Percentiles rank a stretch among this genome's conserved stretches.
These are phyloP conservation scores for Hypoxylon crocopeplum DNA, from an alignment of 495 filamentous ascomycete genomes.

Conservation along the genomic window DNA sequence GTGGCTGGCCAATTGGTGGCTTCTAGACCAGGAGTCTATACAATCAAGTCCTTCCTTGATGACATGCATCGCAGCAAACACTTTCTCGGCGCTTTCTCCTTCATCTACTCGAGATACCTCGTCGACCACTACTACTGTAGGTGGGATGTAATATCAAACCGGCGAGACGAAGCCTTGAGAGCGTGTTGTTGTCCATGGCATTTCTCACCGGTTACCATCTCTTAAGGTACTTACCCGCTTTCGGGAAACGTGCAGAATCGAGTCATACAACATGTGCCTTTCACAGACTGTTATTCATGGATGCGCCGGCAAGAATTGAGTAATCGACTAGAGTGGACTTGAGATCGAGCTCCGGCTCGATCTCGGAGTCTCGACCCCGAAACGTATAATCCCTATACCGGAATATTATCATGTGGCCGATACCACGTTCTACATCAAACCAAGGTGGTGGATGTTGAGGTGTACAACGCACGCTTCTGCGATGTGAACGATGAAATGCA, in stretches of 20 bases:
- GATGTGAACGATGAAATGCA: neutral
- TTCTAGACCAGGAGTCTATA: neutral
- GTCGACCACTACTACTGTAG: constrained; percentile 2
- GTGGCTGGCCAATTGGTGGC: constrained; percentile 5
- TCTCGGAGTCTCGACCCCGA: constrained; percentile 1
- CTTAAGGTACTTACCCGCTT: constrained; percentile 15
- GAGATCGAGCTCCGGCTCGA: neutral
- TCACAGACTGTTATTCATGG: constrained; percentile 2
- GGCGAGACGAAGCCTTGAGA: constrained; percentile 3
- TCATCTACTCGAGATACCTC: constrained; percentile 10
- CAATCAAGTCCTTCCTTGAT: constrained; percentile 8
- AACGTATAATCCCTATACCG: constrained; percentile 1
- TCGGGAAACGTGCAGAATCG: constrained; percentile 34
- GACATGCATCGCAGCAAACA: constrained; percentile 21
- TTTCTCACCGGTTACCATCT: constrained; percentile 4
- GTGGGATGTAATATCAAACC: constrained; percentile 7
- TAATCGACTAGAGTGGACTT: neutral
- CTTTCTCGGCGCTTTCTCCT: constrained; percentile 6
- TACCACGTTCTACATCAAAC: constrained; percentile 3
- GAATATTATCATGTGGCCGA: neutral
- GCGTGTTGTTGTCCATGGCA: neutral
- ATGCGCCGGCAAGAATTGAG: constrained; percentile 12
- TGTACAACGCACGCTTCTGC: neutral
- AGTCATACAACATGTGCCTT: constrained; percentile 29
- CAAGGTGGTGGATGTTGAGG: neutral